phyloP scores from a whole-genome alignment of 2,329 filamentous ascomycete genomes.

The Atkinsonella texensis region DNA sequence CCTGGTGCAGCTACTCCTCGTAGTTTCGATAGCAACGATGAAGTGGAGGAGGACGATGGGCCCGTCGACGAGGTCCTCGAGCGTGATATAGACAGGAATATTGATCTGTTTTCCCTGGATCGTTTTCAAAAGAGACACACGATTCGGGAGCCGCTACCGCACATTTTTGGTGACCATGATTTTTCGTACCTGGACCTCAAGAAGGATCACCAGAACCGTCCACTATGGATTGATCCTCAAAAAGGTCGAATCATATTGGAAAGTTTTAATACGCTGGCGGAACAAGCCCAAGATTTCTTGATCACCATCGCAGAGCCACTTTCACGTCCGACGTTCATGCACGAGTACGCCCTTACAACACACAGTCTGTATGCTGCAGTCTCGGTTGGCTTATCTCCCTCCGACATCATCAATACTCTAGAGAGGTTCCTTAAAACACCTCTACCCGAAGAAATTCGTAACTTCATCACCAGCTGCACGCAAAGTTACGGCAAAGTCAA shows the following conservation, averaged over 20 bases:
- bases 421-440: slow-evolving; percentile 83
- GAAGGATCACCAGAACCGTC: slow-evolving; percentile 77
- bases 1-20: slow-evolving; percentile 48
- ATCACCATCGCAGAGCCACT: slow-evolving; percentile 92
- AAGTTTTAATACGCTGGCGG: slow-evolving; percentile 80
- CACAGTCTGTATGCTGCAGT: slow-evolving; percentile 94
- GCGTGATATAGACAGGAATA: slow-evolving; percentile 43
- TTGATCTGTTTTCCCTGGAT: slow-evolving; percentile 46
- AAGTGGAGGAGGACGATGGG: slow-evolving; percentile 34
- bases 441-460: slow-evolving; percentile 65
- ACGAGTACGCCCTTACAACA: slow-evolving; percentile 85
- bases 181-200: slow-evolving; percentile 77
- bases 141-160: slow-evolving; percentile 31
- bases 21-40: slow-evolving; percentile 44
- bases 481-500: slow-evolving; percentile 93
- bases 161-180: slow-evolving; percentile 45
- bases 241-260: slow-evolving; percentile 84
- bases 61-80: slow-evolving; percentile 40
- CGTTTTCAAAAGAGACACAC: slow-evolving; percentile 35
- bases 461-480: slow-evolving; percentile 70
- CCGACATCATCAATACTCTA: slow-evolving; percentile 81
- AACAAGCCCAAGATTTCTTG: slow-evolving; percentile 83
- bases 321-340: slow-evolving; percentile 78
- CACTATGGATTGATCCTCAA: slow-evolving; percentile 84
- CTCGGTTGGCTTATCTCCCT: slow-evolving; percentile 79